phyloP scores from a whole-genome alignment of 2,329 filamentous ascomycete species.

The Fusarium pseudocircinatum region DNA sequence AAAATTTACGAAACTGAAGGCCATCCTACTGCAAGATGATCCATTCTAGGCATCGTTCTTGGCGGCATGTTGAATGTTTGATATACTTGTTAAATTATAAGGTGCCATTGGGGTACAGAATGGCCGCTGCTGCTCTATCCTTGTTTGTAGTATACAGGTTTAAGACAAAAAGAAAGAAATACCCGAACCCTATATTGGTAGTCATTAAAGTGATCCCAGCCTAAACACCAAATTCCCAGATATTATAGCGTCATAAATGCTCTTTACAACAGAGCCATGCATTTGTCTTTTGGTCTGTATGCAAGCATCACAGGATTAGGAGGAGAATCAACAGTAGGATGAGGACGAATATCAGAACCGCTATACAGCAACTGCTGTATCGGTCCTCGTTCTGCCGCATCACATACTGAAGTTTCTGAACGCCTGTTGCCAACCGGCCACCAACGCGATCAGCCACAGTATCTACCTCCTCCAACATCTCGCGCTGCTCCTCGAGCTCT shows the following conservation, averaged over 20 bases:
- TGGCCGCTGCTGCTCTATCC: slow-evolving; percentile 26
- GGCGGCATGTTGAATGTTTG: slow-evolving; percentile 30
- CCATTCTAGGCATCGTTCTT: slow-evolving; percentile 1
- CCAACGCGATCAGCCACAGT: slow-evolving; percentile 86
- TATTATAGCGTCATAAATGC: slow-evolving; percentile 23
- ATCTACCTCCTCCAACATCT: slow-evolving; percentile 89
- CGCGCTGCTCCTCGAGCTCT: slow-evolving; percentile 93
- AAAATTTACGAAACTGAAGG: slow-evolving; percentile 17
- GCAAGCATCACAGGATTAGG: slow-evolving; percentile 60
- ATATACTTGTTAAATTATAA: slow-evolving; percentile 38
- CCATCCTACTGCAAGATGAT: slow-evolving; percentile 4
- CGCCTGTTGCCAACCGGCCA: slow-evolving; percentile 83
- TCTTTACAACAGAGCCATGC: not conserved
- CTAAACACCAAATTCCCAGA: slow-evolving; percentile 35
- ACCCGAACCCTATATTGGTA: slow-evolving; percentile 11
- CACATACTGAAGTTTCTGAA: slow-evolving; percentile 86
- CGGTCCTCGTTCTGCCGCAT: slow-evolving; percentile 91
- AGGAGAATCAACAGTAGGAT: slow-evolving; percentile 87
- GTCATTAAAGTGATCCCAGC: slow-evolving; percentile 22
- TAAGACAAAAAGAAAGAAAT: slow-evolving; percentile 22
- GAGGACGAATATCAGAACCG: slow-evolving; percentile 84
- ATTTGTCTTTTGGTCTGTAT: not conserved
- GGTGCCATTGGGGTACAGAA: slow-evolving; percentile 17
- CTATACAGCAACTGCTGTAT: slow-evolving; percentile 90
- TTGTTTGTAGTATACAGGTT: slow-evolving; percentile 41